Conservation (phyloP, 192 early-diverging fungal species). For the Coemansia javaensis region DNA sequence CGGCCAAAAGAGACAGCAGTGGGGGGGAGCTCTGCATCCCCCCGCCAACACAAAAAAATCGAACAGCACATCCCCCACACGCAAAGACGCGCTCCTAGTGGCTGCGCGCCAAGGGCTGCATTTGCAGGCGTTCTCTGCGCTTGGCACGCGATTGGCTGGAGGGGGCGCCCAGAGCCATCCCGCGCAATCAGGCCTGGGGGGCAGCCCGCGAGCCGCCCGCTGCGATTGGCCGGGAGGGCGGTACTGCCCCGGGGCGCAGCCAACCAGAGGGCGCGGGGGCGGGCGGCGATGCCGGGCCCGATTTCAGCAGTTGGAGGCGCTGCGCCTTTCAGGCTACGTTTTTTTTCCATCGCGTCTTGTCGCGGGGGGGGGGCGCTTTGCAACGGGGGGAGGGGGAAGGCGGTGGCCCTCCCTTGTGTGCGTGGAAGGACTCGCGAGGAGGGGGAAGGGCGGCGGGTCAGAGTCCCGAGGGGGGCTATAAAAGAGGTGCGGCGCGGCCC, state of each 20-base stretch:
- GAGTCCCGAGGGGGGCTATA: not conserved
- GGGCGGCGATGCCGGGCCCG: constrained; percentile 8
- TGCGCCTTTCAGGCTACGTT: not conserved
- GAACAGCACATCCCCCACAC: constrained; percentile 3
- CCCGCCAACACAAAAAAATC: constrained; percentile 10
- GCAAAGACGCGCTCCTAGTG: not conserved
- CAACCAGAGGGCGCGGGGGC: constrained; percentile 14
- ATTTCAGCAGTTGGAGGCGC: not conserved
- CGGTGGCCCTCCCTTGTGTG: too few species aligned
- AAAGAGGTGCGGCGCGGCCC: not conserved
- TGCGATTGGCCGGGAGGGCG: not conserved
- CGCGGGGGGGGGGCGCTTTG: too few species aligned
- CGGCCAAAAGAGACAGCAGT: too few species aligned
- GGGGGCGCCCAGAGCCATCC: too few species aligned
- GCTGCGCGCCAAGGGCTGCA: constrained; percentile 1
- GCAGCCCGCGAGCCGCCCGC: not conserved
- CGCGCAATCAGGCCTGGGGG: not conserved
- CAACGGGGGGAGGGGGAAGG: too few species aligned
- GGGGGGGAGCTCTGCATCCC: not conserved
- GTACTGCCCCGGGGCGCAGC: not conserved
- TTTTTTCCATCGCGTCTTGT: not conserved
- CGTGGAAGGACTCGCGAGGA: too few species aligned
- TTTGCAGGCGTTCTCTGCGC: too few species aligned
- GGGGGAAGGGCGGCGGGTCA: too few species aligned
- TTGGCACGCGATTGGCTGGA: too few species aligned